A percentile compares a stretch with the other conserved stretches of the same genome.
These are phyloP conservation scores for Panicum miliaceum DNA, from an alignment of 176 grass and related monocot genomes.

Conservation along the genomic window DNA sequence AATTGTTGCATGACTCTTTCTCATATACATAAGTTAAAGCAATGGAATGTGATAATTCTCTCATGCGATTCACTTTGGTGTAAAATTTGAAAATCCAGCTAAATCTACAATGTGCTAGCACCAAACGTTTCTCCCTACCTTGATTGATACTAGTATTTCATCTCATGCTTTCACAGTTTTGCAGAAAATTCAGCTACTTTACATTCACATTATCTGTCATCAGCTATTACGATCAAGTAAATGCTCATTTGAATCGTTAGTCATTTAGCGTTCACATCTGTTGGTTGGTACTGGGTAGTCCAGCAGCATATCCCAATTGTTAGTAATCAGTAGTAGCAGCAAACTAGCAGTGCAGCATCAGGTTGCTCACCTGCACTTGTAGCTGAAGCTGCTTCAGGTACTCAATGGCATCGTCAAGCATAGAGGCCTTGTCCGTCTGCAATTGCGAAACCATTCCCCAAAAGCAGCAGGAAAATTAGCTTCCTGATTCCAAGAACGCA, in stretches of 20 bases:
- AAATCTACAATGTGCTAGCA: neutral
- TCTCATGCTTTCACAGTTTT: neutral
- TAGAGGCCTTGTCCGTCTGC: constrained; percentile 94
- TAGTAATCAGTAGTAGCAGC: neutral
- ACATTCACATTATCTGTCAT: neutral
- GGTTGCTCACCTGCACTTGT: constrained; percentile 75
- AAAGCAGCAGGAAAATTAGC: neutral
- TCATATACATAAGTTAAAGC: neutral
- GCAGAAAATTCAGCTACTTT: neutral
- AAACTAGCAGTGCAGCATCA: neutral
- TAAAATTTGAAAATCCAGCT: neutral
- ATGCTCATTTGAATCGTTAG: neutral
- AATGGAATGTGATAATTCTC: neutral
- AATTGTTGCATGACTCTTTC: neutral
- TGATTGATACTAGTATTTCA: neutral
- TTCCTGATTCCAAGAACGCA: neutral
- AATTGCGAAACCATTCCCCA: neutral
- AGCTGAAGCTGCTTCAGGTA: constrained; percentile 98
- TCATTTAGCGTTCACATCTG: neutral
- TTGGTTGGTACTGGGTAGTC: neutral
- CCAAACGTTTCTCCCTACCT: too few relatives aligned
- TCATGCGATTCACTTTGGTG: neutral
- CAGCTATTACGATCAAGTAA: neutral
- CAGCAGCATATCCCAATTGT: neutral
- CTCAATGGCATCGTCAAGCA: constrained; percentile 95